phyloP scores from a whole-genome alignment of 345 rosid species.

The Pistacia integerrima region DNA sequence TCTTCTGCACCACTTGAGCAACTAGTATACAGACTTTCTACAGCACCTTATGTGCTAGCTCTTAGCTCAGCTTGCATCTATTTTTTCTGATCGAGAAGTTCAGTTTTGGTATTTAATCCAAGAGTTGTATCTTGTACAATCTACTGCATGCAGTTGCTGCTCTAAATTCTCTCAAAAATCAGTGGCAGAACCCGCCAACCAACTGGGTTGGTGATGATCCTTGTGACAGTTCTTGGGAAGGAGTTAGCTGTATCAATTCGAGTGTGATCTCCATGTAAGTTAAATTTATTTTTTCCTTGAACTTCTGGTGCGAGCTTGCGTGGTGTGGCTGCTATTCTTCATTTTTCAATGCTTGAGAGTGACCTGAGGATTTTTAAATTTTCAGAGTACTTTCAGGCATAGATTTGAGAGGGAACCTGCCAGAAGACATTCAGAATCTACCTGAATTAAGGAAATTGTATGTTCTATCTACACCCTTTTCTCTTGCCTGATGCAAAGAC shows the following conservation, averaged over 20 bases:
- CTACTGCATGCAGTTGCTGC: constrained; percentile 49
- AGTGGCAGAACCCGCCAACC: constrained; percentile 56
- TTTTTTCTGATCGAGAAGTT: background rate
- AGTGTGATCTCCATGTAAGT: constrained; percentile 65
- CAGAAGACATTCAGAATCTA: constrained; percentile 51
- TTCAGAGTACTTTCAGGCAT: constrained; percentile 60
- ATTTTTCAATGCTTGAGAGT: background rate
- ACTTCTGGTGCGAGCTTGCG: background rate
- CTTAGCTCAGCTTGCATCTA: background rate
- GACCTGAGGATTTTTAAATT: constrained; percentile 1
- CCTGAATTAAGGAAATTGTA: constrained; percentile 65
- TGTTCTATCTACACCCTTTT: constrained; percentile 24
- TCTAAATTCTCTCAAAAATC: constrained; percentile 37
- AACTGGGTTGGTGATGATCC: constrained; percentile 73
- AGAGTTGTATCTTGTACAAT: background rate
- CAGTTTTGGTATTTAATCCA: background rate
- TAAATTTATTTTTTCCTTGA: background rate
- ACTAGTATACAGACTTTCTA: background rate
- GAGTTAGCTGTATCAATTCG: constrained; percentile 51
- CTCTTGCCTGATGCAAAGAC: background rate
- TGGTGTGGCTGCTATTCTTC: background rate
- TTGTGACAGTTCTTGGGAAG: constrained; percentile 72
- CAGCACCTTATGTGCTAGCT: background rate
- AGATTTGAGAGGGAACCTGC: constrained; percentile 52
- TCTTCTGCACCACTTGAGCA: background rate